Percentiles rank a stretch among this genome's conserved stretches.
These are phyloP conservation scores for Grigorovia jiainica DNA, from an alignment of 805 yeast species.

Conservation along the genomic window DNA sequence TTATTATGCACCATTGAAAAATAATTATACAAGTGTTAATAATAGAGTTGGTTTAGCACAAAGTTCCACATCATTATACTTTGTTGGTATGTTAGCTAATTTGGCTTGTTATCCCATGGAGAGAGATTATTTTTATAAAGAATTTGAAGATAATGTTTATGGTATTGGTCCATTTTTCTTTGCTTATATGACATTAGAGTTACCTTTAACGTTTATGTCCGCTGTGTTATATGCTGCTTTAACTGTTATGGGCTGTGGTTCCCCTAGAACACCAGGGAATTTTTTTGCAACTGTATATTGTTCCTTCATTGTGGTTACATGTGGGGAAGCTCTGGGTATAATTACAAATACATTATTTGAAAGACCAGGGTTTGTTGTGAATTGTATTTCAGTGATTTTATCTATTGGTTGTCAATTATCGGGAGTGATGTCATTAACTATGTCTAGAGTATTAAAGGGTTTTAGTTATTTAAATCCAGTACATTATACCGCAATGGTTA, in stretches of 20 bases:
- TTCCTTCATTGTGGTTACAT: conserved; percentile 45
- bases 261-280: conserved; percentile 58
- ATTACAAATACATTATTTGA: conserved; percentile 62
- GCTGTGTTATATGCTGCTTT: conserved; percentile 50
- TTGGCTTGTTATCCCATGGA: conserved; percentile 68
- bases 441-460: conserved; percentile 60
- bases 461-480: conserved; percentile 71
- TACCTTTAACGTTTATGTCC: conserved; percentile 30
- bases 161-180: conserved; percentile 53
- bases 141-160: conserved; percentile 63
- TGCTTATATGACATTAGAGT: conserved; percentile 26
- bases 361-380: conserved; percentile 75
- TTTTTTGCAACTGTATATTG: conserved; percentile 57
- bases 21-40: conserved; percentile 41
- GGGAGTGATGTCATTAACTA: conserved; percentile 71
- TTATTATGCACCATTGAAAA: conserved; percentile 52
- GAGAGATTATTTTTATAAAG: conserved; percentile 68
- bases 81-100: conserved; percentile 72
- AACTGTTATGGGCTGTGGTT: conserved; percentile 60
- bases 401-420: conserved; percentile 75
- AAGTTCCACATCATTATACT: conserved; percentile 61
- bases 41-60: conserved; percentile 71
- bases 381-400: conserved; percentile 54
- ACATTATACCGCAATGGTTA: conserved; percentile 55
- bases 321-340: conserved; percentile 83